phyloP scores from a whole-genome alignment of 2,329 filamentous ascomycete species.

The Neonectria sp. region DNA sequence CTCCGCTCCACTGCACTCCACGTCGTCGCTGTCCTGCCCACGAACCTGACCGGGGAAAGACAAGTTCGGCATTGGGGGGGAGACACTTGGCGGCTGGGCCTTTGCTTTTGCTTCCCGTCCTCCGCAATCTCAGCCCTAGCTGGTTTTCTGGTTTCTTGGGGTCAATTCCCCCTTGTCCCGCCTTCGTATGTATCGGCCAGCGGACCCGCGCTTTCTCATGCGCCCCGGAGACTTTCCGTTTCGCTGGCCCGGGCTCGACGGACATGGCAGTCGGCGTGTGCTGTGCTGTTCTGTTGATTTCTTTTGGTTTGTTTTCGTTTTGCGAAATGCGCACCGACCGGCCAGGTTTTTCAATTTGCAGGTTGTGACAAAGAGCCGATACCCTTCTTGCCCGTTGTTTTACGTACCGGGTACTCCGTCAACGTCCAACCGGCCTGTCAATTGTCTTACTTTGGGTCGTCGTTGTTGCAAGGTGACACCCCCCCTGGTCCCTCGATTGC shows the following conservation, averaged over 20 bases:
- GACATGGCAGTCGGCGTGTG: no score
- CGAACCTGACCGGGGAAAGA: not conserved
- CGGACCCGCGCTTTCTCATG: slow-evolving; percentile 19
- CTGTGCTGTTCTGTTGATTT: not conserved
- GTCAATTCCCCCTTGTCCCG: not conserved
- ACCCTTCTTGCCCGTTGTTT: slow-evolving; percentile 19
- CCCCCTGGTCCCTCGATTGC: slow-evolving; percentile 36
- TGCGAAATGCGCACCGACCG: not conserved
- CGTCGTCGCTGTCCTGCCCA: not conserved
- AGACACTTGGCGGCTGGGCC: not conserved
- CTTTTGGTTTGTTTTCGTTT: not conserved
- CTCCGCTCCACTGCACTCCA: slow-evolving; percentile 12
- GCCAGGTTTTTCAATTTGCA: slow-evolving; percentile 15
- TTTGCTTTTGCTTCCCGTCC: slow-evolving; percentile 13
- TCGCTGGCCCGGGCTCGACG: slow-evolving; percentile 6
- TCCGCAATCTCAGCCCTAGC: slow-evolving; percentile 41
- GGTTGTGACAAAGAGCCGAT: slow-evolving; percentile 8
- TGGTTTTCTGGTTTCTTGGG: slow-evolving; percentile 12
- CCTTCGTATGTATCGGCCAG: not conserved
- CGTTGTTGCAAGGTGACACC: slow-evolving; percentile 6
- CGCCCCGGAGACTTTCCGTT: slow-evolving; percentile 28
- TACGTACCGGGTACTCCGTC: slow-evolving; percentile 26
- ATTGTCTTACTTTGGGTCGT: not conserved
- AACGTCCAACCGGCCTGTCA: slow-evolving; percentile 10
- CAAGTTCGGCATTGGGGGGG: slow-evolving; percentile 9